These are phyloP conservation scores for Lycium ferocissimum DNA, from an alignment of 257 asterid genomes.

Conservation along the genomic window DNA sequence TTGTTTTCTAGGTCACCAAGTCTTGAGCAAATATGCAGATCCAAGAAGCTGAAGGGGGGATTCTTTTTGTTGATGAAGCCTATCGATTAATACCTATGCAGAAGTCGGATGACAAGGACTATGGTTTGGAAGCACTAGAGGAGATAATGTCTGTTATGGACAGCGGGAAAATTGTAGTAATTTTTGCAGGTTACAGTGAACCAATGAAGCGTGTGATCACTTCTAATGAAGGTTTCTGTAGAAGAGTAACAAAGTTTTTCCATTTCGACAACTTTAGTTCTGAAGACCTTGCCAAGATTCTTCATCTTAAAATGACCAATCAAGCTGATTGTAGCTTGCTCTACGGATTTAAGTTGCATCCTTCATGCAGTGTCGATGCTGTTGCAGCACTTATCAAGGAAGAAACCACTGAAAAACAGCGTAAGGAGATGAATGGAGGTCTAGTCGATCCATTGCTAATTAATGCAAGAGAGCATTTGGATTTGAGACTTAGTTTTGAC, in stretches of 20 bases:
- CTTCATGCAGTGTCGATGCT: constrained; percentile 62
- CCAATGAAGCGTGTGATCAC: constrained; percentile 90
- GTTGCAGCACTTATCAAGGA: constrained; percentile 64
- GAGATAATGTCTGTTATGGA: constrained; percentile 98
- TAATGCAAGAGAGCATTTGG: constrained; percentile 83
- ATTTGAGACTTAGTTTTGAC: constrained; percentile 73
- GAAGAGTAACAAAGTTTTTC: constrained; percentile 91
- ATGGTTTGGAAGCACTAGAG: constrained; percentile 87
- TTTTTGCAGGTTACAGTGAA: constrained; percentile 95
- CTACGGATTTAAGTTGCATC: constrained; percentile 82
- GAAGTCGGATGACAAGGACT: constrained; percentile 79
- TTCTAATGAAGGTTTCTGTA: constrained; percentile 90
- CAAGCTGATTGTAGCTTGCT: constrained; percentile 57
- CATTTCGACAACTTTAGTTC: constrained; percentile 76
- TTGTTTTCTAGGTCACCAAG: not conserved
- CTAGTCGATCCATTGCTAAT: constrained; percentile 76
- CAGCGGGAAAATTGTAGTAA: constrained; percentile 82
- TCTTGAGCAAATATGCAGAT: constrained; percentile 50
- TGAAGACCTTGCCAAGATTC: constrained; percentile 75
- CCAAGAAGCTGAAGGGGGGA: constrained; percentile 93
- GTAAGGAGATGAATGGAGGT: constrained; percentile 95
- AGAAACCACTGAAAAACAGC: constrained; percentile 68
- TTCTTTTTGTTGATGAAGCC: constrained; percentile 96
- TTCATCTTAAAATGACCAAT: constrained; percentile 68
- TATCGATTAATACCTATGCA: constrained; percentile 87